Base-by-base conservation (phyloP, 306 rosid species). In the Citrullus colocynthis region DNA sequence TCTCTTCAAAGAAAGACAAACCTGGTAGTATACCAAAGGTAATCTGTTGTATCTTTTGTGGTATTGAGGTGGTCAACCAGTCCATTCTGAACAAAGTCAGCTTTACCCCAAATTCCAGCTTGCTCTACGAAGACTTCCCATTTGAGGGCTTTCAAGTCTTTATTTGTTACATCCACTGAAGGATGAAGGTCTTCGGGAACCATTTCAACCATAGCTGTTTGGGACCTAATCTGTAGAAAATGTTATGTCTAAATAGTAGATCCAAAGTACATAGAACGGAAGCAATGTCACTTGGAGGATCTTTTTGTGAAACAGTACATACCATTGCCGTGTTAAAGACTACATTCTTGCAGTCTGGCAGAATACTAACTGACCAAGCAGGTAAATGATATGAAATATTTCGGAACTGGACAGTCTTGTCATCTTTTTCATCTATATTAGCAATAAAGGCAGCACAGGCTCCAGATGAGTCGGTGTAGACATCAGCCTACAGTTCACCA, bases 321-420 rank as follows among this genome's bases (percentile, higher is more conserved):
- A 88, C 98, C 98, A 88, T 89, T 64, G 97, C 97, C 4, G 98
- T 90, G 85, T 94, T 94, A 82, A 75, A 92, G 60, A 87, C 91
- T 28, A 88, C 95, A 77, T 86, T 89, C 85, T 88, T 94, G 96
- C 98, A 94, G 88, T 94, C 97, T 34, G 95, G 98, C 64, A 94
- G 94, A 79, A 94, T 94, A 89, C 97, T 91, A 69, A 94, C 97
- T 69, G 98, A 94, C 98, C 98, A 94, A n/a, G 98, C 97, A 49
- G 97, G 98, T 54, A 94, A 75, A 83, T 88, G 91, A 89, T 91
- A 92, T 7, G 98, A 89, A 32, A 79, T 78, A 79, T 94, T 94
- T 54, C 78, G 90, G 77, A 94, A 94, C 81, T 82, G 80, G 37
- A 92, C 85, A n/a, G 80, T 92, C 88, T 83, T 90, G 49, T 94